Evolutionary conservation across 192 early-diverging fungal genomes (phyloP).

Genomic region (Coemansia sp.): DNA sequence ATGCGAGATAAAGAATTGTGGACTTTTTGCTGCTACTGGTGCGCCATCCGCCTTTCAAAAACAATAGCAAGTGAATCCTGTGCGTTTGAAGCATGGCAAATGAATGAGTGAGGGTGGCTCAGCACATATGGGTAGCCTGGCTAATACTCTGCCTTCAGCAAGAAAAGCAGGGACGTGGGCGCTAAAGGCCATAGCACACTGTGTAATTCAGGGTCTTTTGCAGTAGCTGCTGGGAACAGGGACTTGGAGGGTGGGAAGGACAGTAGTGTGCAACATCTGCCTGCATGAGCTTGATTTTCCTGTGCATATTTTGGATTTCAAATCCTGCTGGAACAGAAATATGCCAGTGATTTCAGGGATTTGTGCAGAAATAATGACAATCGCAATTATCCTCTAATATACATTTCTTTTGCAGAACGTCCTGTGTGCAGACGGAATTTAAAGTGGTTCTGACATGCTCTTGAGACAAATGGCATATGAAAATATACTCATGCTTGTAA

Average conservation of each 20-base stretch:
- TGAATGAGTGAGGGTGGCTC: neutral
- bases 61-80: neutral
- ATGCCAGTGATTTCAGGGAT: no score
- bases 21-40: neutral
- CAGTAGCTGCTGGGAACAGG: neutral
- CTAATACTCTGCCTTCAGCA: neutral
- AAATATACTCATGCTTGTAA: neutral
- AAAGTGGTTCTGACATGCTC: neutral
- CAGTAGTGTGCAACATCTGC: neutral
- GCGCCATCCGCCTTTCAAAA: conserved; percentile 6
- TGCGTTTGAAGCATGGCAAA: neutral
- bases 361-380: no score
- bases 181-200: no score
- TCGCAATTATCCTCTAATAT: no score
- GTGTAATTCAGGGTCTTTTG: neutral
- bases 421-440: neutral
- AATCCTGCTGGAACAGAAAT: no score
- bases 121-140: neutral
- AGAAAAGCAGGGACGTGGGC: no score
- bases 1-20: neutral
- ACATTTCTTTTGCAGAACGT: no score
- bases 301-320: no score
- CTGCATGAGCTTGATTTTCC: no score
- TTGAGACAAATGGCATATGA: neutral
- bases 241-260: neutral